phyloP scores from a whole-genome alignment of 148 eudicot genomes.

The Amaranthus palmeri region DNA sequence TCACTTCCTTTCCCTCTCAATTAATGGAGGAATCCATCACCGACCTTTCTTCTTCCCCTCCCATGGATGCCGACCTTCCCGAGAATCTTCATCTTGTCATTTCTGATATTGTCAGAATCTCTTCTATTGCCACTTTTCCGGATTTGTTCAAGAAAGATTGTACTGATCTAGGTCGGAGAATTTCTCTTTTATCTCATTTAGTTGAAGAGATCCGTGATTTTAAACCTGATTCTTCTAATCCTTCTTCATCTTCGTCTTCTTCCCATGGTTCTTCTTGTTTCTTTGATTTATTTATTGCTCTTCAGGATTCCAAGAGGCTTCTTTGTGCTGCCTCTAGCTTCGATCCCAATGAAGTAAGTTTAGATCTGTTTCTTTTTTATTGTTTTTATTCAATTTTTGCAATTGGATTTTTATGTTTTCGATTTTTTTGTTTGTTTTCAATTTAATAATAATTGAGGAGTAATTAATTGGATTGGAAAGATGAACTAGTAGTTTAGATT shows the following conservation, averaged over 20 bases:
- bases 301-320: conserved; percentile 49
- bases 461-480: too few species aligned
- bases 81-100: conserved; percentile 36
- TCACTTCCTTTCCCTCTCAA: background rate
- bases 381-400: background rate
- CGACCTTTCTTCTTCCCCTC: background rate
- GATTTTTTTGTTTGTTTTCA: background rate
- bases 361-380: conserved; percentile 17
- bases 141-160: conserved; percentile 72
- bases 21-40: background rate
- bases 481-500: too few species aligned
- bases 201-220: conserved; percentile 58
- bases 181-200: conserved; percentile 58
- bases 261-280: conserved; percentile 17
- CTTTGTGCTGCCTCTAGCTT: conserved; percentile 42
- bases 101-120: conserved; percentile 36
- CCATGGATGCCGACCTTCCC: conserved; percentile 20
- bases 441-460: too few species aligned
- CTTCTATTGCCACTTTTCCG: conserved; percentile 35
- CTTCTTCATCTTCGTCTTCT: conserved; percentile 12
- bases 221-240: conserved; percentile 11
- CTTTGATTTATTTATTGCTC: conserved; percentile 40
- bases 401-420: background rate
- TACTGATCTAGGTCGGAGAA: conserved; percentile 63
- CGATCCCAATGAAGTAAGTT: conserved; percentile 34